Evolutionary conservation across 176 grass and related monocot genomes (phyloP).

Genomic region (Calamus simplicifolius): DNA sequence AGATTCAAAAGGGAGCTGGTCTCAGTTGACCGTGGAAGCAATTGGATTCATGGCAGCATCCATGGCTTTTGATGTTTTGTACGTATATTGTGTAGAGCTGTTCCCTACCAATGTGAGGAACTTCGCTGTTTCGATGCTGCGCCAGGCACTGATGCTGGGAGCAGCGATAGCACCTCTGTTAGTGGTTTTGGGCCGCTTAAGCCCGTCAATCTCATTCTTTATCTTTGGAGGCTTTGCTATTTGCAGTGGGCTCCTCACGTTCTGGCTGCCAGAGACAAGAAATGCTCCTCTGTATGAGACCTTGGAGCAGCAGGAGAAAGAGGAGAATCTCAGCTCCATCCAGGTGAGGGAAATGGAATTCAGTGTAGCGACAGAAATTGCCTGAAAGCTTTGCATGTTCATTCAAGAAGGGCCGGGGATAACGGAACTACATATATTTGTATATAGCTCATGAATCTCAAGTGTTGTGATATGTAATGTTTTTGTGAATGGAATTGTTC

Average conservation of each 20-base stretch:
- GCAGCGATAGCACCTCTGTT: constrained; percentile 25
- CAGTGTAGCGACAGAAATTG: too few species aligned
- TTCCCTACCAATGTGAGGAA: constrained; percentile 17
- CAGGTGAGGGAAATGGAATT: not conserved
- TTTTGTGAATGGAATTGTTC: too few species aligned
- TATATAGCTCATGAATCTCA: too few species aligned
- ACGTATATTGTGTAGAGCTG: constrained; percentile 19
- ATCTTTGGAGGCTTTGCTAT: constrained; percentile 14
- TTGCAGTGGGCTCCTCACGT: constrained; percentile 5
- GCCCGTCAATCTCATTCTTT: constrained; percentile 21
- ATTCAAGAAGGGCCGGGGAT: too few species aligned
- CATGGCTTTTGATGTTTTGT: constrained; percentile 12
- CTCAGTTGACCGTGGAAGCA: constrained; percentile 31
- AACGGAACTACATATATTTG: too few species aligned
- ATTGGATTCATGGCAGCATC: constrained; percentile 42
- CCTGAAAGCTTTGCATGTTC: too few species aligned
- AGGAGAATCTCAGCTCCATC: constrained; percentile 16
- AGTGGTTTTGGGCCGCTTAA: constrained; percentile 19
- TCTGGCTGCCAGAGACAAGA: constrained; percentile 21
- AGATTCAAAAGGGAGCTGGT: constrained; percentile 21
- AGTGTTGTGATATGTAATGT: too few species aligned
- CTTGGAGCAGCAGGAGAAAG: constrained; percentile 41
- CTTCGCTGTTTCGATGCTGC: constrained; percentile 13
- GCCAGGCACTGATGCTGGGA: constrained; percentile 14
- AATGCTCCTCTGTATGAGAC: constrained; percentile 33